phyloP scores from a whole-genome alignment of 2,329 filamentous ascomycete genomes.

The Hymenoscyphus occultus region DNA sequence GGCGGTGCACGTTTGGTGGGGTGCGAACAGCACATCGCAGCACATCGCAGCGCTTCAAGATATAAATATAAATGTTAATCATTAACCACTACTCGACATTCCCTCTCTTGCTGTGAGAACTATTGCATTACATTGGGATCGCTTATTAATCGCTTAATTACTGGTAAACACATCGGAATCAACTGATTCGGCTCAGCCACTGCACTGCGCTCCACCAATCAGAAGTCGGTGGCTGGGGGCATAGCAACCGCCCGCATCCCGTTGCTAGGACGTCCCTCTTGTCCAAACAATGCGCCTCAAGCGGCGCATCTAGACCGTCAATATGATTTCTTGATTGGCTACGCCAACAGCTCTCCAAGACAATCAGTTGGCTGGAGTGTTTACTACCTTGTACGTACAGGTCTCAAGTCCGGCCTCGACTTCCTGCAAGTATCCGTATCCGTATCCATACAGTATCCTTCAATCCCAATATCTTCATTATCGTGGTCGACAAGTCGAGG shows the following conservation, averaged over 20 bases:
- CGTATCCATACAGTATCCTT: background rate
- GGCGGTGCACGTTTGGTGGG: background rate
- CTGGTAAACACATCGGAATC: no score
- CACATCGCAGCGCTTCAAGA: no score
- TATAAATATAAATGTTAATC: no score
- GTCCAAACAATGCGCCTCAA: constrained; percentile 1
- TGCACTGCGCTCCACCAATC: background rate
- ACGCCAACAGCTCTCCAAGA: background rate
- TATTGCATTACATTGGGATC: no score
- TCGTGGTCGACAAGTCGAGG: background rate
- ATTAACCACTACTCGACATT: no score
- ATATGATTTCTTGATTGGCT: constrained; percentile 20
- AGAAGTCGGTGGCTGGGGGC: background rate
- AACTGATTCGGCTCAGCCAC: no score
- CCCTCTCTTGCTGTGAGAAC: no score
- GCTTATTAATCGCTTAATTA: no score
- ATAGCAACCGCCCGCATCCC: background rate
- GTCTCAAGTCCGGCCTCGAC: constrained; percentile 17
- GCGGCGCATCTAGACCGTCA: background rate
- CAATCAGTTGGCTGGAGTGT: constrained; percentile 18
- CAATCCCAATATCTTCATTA: constrained; percentile 7
- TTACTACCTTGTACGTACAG: constrained; percentile 15
- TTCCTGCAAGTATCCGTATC: constrained; percentile 2
- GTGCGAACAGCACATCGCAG: background rate
- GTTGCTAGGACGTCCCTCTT: background rate